These are phyloP conservation scores for Hibiscus syriacus DNA, from an alignment of 345 rosid species.

Conservation along the genomic window DNA sequence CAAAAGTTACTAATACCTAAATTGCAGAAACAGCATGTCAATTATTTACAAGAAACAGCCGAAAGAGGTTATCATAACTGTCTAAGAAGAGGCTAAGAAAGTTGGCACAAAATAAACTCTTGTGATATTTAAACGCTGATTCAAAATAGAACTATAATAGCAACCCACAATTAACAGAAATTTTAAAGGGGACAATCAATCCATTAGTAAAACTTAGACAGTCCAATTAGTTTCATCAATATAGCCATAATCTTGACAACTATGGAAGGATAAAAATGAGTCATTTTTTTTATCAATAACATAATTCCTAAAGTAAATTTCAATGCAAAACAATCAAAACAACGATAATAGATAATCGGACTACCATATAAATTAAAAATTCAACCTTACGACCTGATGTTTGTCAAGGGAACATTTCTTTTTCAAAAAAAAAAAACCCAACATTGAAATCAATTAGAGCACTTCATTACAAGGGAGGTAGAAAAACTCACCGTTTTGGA, in stretches of 20 bases:
- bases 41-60: too few species aligned
- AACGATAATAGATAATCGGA: not conserved
- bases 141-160: too few species aligned
- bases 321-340: not conserved
- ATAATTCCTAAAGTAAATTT: not conserved
- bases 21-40: too few species aligned
- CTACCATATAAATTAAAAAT: not conserved
- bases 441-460: not conserved
- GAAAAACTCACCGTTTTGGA: constrained; percentile 38
- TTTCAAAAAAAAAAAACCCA: not conserved
- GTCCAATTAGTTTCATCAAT: not conserved
- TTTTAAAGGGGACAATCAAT: not conserved
- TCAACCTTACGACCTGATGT: not conserved
- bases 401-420: not conserved
- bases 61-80: too few species aligned
- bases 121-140: too few species aligned
- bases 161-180: not conserved
- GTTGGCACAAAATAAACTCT: too few species aligned
- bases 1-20: too few species aligned
- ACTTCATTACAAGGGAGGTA: not conserved
- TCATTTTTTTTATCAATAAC: not conserved
- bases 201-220: not conserved
- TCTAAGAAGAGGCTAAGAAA: too few species aligned
- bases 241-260: not conserved
- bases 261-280: not conserved